A percentile compares a stretch with the other conserved stretches of the same genome.
Conservation (phyloP, 2,329 filamentous ascomycete genomes). For the Claviceps humidiphila region DNA sequence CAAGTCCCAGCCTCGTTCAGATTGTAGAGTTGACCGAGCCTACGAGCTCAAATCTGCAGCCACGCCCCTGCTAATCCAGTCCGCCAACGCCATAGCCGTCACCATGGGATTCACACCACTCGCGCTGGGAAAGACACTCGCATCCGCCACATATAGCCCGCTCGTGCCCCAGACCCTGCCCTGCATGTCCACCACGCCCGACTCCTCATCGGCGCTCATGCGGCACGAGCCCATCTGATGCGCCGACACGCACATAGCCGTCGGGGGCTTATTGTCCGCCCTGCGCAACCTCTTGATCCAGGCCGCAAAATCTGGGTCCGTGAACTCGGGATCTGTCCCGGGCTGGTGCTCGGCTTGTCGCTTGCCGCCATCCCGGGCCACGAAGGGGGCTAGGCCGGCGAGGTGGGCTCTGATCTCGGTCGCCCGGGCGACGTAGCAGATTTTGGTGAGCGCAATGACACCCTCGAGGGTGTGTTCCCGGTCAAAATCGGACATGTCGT, state of each 20-base stretch:
- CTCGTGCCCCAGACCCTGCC: conserved; percentile 53
- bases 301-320: conserved; percentile 43
- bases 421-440: conserved; percentile 67
- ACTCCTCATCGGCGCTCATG: conserved; percentile 44
- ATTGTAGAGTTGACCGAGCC: too few relatives aligned
- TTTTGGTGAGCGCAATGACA: conserved; percentile 56
- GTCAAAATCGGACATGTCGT: conserved; percentile 60
- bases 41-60: not conserved
- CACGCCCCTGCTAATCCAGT: conserved; percentile 48
- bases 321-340: conserved; percentile 31
- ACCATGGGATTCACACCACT: conserved; percentile 77
- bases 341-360: conserved; percentile 9
- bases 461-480: conserved; percentile 59
- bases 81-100: conserved; percentile 57
- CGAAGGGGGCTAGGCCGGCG: conserved; percentile 50
- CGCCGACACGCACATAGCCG: conserved; percentile 49
- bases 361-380: conserved; percentile 18
- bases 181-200: conserved; percentile 44
- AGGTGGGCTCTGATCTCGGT: conserved; percentile 61
- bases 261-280: conserved; percentile 36
- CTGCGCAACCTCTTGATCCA: conserved; percentile 43
- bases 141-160: conserved; percentile 57
- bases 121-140: conserved; percentile 62
- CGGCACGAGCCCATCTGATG: conserved; percentile 72
- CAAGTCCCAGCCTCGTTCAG: too few relatives aligned